Percentiles rank a stretch among this genome's conserved stretches.
Conservation (phyloP, 768 basidiomycete genomes). For the Aureoboletus auriporus region DNA sequence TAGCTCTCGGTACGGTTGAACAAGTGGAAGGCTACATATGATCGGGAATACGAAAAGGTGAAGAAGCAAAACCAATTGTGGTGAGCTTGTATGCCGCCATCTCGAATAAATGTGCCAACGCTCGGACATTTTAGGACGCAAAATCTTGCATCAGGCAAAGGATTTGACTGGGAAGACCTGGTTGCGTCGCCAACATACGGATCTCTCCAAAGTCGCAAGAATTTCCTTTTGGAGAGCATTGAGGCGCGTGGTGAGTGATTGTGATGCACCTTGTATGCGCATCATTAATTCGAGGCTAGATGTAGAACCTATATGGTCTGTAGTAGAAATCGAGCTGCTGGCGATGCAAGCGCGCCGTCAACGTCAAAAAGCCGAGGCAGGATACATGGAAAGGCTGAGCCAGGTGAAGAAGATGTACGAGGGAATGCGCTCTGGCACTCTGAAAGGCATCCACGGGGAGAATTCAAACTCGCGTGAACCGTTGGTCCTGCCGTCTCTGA, state of each 20-base stretch:
- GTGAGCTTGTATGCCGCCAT: conserved; percentile 7
- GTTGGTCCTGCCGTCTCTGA: conserved; percentile 40
- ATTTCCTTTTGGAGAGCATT: conserved; percentile 37
- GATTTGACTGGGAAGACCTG: conserved; percentile 43
- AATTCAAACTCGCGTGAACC: not conserved
- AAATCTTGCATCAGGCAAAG: conserved; percentile 32
- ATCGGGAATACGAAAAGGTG: not conserved
- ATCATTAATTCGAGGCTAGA: conserved; percentile 14
- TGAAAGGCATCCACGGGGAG: not conserved
- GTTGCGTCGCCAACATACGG: conserved; percentile 38
- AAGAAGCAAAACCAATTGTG: conserved; percentile 12
- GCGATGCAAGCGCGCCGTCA: conserved; percentile 20
- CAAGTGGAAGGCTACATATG: conserved; percentile 27
- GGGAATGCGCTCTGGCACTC: conserved; percentile 37
- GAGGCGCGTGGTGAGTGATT: conserved; percentile 32
- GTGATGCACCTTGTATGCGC: not conserved
- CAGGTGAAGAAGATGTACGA: conserved; percentile 44
- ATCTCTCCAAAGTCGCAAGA: conserved; percentile 35
- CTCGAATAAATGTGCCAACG: not conserved
- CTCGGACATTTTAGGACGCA: conserved; percentile 29
- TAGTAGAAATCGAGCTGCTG: conserved; percentile 30
- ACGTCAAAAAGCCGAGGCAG: conserved; percentile 27
- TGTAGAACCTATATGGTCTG: conserved; percentile 8
- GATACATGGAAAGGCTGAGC: conserved; percentile 23
- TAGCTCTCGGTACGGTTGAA: conserved; percentile 24